A percentile compares a stretch with the other conserved stretches of the same genome.
These are phyloP conservation scores for Punica granatum DNA, from an alignment of 345 rosid genomes.

Conservation along the genomic window DNA sequence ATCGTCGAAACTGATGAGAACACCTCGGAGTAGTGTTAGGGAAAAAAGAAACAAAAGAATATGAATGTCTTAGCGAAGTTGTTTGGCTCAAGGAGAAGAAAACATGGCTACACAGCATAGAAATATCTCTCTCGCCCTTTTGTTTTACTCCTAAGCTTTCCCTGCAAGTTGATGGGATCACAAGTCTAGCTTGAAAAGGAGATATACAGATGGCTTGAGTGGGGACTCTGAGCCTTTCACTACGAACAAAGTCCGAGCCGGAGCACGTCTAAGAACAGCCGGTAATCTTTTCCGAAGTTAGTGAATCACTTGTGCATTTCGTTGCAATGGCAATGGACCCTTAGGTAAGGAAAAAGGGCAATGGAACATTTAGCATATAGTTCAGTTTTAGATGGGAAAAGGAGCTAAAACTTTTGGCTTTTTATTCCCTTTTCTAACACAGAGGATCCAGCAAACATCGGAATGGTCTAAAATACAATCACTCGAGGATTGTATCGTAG, in stretches of 20 bases:
- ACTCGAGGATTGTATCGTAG: no score
- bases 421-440: neutral
- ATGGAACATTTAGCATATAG: neutral
- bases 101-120: neutral
- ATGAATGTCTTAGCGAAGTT: neutral
- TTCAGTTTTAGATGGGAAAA: neutral
- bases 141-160: neutral
- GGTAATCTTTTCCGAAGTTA: no score
- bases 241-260: neutral
- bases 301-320: no score
- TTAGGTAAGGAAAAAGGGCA: neutral
- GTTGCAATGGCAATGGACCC: no score
- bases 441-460: neutral
- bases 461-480: no score
- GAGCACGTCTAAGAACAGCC: neutral
- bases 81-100: neutral
- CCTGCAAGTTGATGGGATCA: neutral
- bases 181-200: neutral
- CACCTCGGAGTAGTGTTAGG: no score
- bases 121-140: slow-evolving; percentile 2
- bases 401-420: neutral
- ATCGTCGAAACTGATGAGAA: no score
- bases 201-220: neutral
- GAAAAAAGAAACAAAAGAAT: no score
- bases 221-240: neutral